Evolutionary conservation across 2,329 filamentous ascomycete genomes (phyloP).

Genomic region (Endoconidiophora laricicola): DNA sequence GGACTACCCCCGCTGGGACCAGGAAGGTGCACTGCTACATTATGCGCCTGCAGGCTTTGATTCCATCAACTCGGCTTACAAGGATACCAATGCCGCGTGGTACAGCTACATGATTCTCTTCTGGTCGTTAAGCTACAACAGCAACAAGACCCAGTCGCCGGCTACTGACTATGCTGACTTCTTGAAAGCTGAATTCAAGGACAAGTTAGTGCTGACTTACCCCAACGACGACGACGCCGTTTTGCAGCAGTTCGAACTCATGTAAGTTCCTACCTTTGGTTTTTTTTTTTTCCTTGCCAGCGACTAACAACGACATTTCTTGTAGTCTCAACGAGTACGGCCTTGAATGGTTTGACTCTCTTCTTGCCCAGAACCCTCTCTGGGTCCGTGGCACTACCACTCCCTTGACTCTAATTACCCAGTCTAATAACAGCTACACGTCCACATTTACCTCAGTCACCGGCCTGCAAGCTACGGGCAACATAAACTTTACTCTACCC

Average conservation of each 20-base stretch:
- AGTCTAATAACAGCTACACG: constrained; percentile 16
- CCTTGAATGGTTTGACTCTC: constrained; percentile 28
- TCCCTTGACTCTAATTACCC: constrained; percentile 21
- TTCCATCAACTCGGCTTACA: constrained; percentile 25
- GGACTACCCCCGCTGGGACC: constrained; percentile 35
- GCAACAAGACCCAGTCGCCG: constrained; percentile 20
- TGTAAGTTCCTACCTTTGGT: constrained; percentile 20
- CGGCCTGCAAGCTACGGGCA: constrained; percentile 8
- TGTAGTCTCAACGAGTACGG: constrained; percentile 22
- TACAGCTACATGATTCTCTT: constrained; percentile 24
- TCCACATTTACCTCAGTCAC: constrained; percentile 1
- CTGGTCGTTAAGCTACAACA: constrained; percentile 24
- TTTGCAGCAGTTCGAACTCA: constrained; percentile 31
- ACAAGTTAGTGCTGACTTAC: constrained; percentile 36
- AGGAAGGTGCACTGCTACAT: constrained; percentile 28
- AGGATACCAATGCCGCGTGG: constrained; percentile 26
- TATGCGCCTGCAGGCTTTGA: constrained; percentile 33
- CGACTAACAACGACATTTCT: constrained; percentile 15
- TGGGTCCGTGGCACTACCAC: constrained; percentile 37
- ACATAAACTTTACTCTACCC: constrained; percentile 19
- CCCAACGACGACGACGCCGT: constrained; percentile 43
- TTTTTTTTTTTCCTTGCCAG: constrained; percentile 13
- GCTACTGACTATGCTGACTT: constrained; percentile 27
- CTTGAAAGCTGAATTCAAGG: constrained; percentile 32
- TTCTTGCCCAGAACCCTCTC: constrained; percentile 30